phyloP scores from a whole-genome alignment of 371 early-diverging fungal species.

The Capillidium rhysosporum region DNA sequence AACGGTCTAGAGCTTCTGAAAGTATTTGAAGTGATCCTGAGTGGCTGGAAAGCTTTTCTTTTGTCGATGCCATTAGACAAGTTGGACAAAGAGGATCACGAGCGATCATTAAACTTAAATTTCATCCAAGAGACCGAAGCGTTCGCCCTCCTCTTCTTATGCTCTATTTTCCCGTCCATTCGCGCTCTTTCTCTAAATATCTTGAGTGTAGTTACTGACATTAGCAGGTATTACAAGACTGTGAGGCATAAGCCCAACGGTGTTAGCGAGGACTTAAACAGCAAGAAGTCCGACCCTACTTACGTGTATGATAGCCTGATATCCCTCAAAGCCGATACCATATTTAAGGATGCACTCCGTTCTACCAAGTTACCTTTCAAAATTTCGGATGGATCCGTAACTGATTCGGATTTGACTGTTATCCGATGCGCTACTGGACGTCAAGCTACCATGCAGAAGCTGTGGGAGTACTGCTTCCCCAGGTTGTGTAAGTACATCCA shows the following conservation, averaged over 20 bases:
- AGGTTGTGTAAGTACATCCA: slow-evolving; percentile 38
- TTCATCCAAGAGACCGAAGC: slow-evolving; percentile 52
- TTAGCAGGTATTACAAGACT: slow-evolving; percentile 16
- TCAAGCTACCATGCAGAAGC: slow-evolving; percentile 16
- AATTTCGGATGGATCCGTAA: slow-evolving; percentile 26
- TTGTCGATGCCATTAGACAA: neutral
- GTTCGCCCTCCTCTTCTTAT: slow-evolving; percentile 49
- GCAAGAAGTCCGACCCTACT: too few species aligned
- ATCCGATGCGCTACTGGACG: slow-evolving; percentile 23
- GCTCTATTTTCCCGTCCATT: slow-evolving; percentile 28
- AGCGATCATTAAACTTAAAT: slow-evolving; percentile 21
- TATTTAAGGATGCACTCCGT: slow-evolving; percentile 12
- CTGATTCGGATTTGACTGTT: too few species aligned
- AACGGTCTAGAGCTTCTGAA: neutral
- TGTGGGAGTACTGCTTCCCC: slow-evolving; percentile 45
- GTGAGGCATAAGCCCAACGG: neutral
- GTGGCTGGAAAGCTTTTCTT: neutral
- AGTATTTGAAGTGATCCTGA: neutral
- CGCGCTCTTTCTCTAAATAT: slow-evolving; percentile 36
- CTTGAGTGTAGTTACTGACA: slow-evolving; percentile 26
- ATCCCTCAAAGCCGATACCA: slow-evolving; percentile 13
- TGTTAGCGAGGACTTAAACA: too few species aligned
- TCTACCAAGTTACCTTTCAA: slow-evolving; percentile 19
- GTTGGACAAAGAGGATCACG: slow-evolving; percentile 10
- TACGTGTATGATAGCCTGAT: neutral